Percentiles rank a stretch among this genome's conserved stretches.
These are phyloP conservation scores for Pleodorina starrii DNA, from an alignment of 139 green algal species.

Conservation along the genomic window DNA sequence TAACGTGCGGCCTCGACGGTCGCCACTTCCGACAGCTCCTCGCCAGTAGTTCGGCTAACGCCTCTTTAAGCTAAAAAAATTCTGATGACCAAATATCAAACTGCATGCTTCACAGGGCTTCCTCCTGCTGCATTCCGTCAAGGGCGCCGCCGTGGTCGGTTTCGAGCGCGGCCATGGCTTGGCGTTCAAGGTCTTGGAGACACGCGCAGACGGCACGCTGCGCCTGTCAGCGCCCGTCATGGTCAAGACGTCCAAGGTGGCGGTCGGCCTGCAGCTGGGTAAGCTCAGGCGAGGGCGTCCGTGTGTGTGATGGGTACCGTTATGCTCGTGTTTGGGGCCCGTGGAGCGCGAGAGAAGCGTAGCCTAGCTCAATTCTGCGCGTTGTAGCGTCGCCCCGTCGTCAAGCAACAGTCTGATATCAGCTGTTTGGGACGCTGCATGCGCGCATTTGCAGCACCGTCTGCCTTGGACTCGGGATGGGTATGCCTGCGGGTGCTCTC, in stretches of 20 bases:
- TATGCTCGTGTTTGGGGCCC: no score
- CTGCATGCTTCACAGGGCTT: neutral
- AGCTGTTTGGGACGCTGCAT: no score
- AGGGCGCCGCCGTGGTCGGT: neutral
- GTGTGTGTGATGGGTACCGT: no score
- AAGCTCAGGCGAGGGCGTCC: neutral
- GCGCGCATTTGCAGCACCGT: no score
- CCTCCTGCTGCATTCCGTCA: conserved; percentile 1
- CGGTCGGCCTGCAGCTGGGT: conserved; percentile 25
- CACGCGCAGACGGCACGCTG: neutral
- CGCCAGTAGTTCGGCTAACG: no score
- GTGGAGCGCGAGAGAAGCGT: no score
- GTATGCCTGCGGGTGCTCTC: no score
- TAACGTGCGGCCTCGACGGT: neutral
- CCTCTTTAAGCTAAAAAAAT: no score
- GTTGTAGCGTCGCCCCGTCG: no score
- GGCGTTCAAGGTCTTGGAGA: neutral
- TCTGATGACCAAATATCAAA: neutral
- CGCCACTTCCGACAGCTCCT: neutral
- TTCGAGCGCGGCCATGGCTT: conserved; percentile 22
- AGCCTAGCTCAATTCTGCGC: no score
- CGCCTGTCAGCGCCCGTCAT: conserved; percentile 2
- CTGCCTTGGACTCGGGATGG: no score
- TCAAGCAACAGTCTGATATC: no score
- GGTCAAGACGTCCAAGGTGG: conserved; percentile 21